These are phyloP conservation scores for Clonostachys chloroleuca DNA, from an alignment of 2,329 filamentous ascomycete species.

Conservation along the genomic window DNA sequence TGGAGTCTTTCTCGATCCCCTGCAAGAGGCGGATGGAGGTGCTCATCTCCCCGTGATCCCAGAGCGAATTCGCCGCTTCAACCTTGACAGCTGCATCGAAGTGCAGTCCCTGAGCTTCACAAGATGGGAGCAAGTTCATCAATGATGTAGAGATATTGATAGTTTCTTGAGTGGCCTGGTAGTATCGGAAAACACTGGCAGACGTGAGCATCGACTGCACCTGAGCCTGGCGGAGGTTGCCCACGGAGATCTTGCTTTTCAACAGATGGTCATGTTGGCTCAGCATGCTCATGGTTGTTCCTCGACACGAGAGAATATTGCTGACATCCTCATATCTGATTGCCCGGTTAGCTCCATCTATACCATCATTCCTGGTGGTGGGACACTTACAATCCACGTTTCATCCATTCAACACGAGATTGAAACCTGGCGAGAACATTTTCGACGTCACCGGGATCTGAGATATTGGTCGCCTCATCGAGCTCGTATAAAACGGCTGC, in stretches of 20 bases:
- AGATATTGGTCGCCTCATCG: constrained; percentile 67
- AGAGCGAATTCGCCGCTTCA: constrained; percentile 84
- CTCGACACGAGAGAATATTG: constrained; percentile 75
- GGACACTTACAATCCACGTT: constrained; percentile 63
- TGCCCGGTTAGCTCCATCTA: background rate
- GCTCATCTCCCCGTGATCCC: constrained; percentile 89
- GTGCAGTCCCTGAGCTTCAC: constrained; percentile 65
- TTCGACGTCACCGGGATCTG: constrained; percentile 55
- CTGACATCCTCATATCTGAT: constrained; percentile 71
- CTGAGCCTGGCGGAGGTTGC: constrained; percentile 66
- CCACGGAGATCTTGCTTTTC: constrained; percentile 53
- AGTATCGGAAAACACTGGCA: constrained; percentile 71
- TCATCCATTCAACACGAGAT: constrained; percentile 72
- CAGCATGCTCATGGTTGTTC: constrained; percentile 77
- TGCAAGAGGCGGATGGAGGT: constrained; percentile 88
- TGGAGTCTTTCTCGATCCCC: constrained; percentile 55
- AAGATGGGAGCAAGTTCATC: constrained; percentile 69
- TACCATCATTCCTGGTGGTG: background rate
- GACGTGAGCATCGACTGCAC: constrained; percentile 73
- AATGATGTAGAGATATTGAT: constrained; percentile 80
- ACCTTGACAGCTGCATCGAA: constrained; percentile 74
- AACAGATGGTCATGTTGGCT: constrained; percentile 65
- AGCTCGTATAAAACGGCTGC: constrained; percentile 77
- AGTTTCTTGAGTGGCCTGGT: constrained; percentile 80
- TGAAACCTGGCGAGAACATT: constrained; percentile 60